Percentiles rank a stretch among this genome's conserved stretches.
Evolutionary conservation across 768 basidiomycete species (phyloP).

Genomic region (Hydnum rufescens): DNA sequence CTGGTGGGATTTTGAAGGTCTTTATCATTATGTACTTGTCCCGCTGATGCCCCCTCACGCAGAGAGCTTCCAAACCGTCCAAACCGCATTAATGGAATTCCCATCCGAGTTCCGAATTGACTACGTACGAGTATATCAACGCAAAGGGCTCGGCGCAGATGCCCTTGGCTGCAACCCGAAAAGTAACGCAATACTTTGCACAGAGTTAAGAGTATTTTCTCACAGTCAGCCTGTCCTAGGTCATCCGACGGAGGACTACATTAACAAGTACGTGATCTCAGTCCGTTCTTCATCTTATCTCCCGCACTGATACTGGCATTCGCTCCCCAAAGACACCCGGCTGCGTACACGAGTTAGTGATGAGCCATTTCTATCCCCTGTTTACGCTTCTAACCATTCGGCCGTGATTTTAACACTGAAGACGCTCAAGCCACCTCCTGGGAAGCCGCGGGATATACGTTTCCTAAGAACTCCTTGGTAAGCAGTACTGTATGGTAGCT

Average conservation of each 20-base stretch:
- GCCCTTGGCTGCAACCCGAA: slow-evolving; percentile 50
- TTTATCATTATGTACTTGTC: slow-evolving; percentile 33
- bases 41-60: slow-evolving; percentile 25
- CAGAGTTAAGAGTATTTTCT: slow-evolving; percentile 21
- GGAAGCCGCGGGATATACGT: slow-evolving; percentile 17
- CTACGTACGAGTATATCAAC: slow-evolving; percentile 68
- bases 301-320: too few relatives aligned
- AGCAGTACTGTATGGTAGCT: too few relatives aligned
- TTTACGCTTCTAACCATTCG: not conserved
- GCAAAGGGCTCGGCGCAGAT: slow-evolving; percentile 29
- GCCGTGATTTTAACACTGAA: not conserved
- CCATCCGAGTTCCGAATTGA: slow-evolving; percentile 54
- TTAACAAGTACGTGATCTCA: slow-evolving; percentile 36
- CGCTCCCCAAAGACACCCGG: too few relatives aligned
- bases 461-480: slow-evolving; percentile 16
- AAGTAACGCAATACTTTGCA: slow-evolving; percentile 11
- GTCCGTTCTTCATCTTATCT: too few relatives aligned
- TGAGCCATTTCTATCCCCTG: slow-evolving; percentile 13
- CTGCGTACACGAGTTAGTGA: slow-evolving; percentile 42
- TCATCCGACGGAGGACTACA: slow-evolving; percentile 49
- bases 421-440: slow-evolving; percentile 17
- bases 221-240: too few relatives aligned
- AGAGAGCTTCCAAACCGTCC: slow-evolving; percentile 49
- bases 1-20: slow-evolving; percentile 5
- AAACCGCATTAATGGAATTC: slow-evolving; percentile 37